These are phyloP conservation scores for Amphibolis antarctica DNA, from an alignment of 106 monocot species.

Conservation along the genomic window DNA sequence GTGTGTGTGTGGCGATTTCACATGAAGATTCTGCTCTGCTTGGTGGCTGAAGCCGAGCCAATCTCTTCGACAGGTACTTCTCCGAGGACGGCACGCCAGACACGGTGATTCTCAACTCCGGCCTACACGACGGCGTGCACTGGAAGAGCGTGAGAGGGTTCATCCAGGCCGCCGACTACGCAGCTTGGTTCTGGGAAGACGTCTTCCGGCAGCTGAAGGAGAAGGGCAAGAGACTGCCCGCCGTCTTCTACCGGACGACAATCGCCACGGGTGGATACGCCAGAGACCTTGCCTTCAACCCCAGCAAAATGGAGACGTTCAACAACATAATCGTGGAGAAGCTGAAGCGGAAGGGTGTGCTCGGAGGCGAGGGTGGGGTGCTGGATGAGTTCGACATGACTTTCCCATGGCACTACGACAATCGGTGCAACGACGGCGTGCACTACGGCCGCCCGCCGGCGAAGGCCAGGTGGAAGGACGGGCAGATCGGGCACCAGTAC, in stretches of 20 bases:
- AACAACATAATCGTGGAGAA: slow-evolving; percentile 71
- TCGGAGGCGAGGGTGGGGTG: slow-evolving; percentile 33
- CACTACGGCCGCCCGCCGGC: slow-evolving; percentile 83
- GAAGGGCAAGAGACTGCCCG: slow-evolving; percentile 16
- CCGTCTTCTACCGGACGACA: slow-evolving; percentile 75
- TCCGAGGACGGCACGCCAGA: slow-evolving; percentile 42
- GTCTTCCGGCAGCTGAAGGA: slow-evolving; percentile 18
- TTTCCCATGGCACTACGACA: slow-evolving; percentile 95
- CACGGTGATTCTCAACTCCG: slow-evolving; percentile 60
- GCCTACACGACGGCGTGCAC: slow-evolving; percentile 70
- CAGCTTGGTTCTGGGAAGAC: slow-evolving; percentile 59
- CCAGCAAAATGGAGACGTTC: slow-evolving; percentile 84
- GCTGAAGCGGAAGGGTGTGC: slow-evolving; percentile 35
- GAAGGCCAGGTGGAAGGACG: slow-evolving; percentile 62
- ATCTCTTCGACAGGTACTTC: neutral
- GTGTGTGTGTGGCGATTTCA: too few relatives aligned
- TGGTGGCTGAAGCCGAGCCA: too few relatives aligned
- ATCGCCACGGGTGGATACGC: slow-evolving; percentile 80
- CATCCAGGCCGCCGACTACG: slow-evolving; percentile 44
- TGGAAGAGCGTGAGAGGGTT: slow-evolving; percentile 48
- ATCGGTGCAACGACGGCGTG: slow-evolving; percentile 79
- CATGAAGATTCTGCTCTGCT: neutral
- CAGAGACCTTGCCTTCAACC: slow-evolving; percentile 73
- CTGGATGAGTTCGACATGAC: slow-evolving; percentile 94
- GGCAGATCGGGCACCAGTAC: slow-evolving; percentile 79